A percentile compares a stretch with the other conserved stretches of the same genome.
phyloP scores from a whole-genome alignment of 495 filamentous ascomycete genomes.

The Thozetella sp. region DNA sequence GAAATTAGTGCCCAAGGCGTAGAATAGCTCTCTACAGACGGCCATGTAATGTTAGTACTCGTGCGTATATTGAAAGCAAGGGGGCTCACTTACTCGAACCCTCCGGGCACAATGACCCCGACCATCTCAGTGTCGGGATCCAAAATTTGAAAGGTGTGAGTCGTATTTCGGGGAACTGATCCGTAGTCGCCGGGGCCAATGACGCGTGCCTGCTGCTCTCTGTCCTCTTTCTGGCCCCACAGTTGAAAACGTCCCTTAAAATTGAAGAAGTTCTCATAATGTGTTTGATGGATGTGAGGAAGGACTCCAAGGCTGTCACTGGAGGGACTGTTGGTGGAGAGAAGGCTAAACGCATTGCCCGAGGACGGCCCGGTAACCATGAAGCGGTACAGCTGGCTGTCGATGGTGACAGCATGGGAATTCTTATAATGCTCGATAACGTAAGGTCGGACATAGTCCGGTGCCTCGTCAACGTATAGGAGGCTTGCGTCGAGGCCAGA shows the following conservation, averaged over 20 bases:
- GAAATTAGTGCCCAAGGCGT: constrained; percentile 28
- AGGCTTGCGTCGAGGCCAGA: too few relatives aligned
- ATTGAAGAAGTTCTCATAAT: constrained; percentile 49
- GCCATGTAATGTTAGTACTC: background rate
- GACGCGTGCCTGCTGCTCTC: constrained; percentile 37
- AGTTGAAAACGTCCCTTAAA: constrained; percentile 45
- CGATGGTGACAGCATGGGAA: background rate
- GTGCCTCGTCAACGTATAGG: background rate
- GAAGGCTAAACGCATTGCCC: constrained; percentile 39
- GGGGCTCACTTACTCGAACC: constrained; percentile 36
- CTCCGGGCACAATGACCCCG: constrained; percentile 43
- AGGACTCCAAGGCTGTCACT: constrained; percentile 32
- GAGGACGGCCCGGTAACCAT: constrained; percentile 44
- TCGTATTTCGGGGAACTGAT: constrained; percentile 38
- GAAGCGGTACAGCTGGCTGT: constrained; percentile 16
- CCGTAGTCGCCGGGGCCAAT: constrained; percentile 42
- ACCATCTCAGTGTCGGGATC: constrained; percentile 48
- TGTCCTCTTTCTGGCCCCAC: constrained; percentile 33
- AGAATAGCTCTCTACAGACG: constrained; percentile 37
- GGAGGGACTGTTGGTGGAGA: constrained; percentile 39
- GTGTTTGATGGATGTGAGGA: constrained; percentile 40
- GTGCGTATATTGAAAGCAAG: background rate
- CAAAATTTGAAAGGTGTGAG: constrained; percentile 45
- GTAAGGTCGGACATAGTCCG: background rate
- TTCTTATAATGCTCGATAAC: background rate